These are phyloP conservation scores for Pelargonium myrrhifolium DNA, from an alignment of 441 rosid species.

Conservation along the genomic window DNA sequence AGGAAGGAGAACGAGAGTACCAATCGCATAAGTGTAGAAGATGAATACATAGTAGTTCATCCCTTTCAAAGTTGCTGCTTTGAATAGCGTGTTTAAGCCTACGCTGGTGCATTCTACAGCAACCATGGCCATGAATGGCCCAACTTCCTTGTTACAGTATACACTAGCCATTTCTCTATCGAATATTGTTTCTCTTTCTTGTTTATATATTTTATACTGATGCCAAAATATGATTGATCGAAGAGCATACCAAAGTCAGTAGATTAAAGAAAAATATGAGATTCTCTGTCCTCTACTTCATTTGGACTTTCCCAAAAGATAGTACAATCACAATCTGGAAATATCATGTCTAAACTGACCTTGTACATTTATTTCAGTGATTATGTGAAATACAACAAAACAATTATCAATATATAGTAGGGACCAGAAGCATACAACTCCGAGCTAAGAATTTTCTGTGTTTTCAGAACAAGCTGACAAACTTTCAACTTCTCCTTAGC, in stretches of 20 bases:
- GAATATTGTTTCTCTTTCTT: too few species aligned
- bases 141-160: not conserved
- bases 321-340: too few species aligned
- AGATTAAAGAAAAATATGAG: too few species aligned
- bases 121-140: constrained; percentile 2
- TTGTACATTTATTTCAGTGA: too few species aligned
- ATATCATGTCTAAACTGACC: too few species aligned
- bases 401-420: not conserved
- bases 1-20: constrained; percentile 30
- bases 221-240: not conserved
- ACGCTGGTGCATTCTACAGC: not conserved
- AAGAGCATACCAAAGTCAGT: not conserved
- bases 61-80: constrained; percentile 41
- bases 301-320: too few species aligned
- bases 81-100: constrained; percentile 9
- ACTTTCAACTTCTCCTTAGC: too few species aligned
- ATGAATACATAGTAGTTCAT: constrained; percentile 32
- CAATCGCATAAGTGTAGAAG: constrained; percentile 33
- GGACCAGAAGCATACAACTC: not conserved
- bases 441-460: not conserved
- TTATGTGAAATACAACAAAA: not conserved
- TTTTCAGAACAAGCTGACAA: not conserved
- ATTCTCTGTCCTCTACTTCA: too few species aligned
- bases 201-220: not conserved
- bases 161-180: not conserved